These are phyloP conservation scores for Xylariaceae sp. DNA, from an alignment of 2,329 filamentous ascomycete genomes.

Conservation along the genomic window DNA sequence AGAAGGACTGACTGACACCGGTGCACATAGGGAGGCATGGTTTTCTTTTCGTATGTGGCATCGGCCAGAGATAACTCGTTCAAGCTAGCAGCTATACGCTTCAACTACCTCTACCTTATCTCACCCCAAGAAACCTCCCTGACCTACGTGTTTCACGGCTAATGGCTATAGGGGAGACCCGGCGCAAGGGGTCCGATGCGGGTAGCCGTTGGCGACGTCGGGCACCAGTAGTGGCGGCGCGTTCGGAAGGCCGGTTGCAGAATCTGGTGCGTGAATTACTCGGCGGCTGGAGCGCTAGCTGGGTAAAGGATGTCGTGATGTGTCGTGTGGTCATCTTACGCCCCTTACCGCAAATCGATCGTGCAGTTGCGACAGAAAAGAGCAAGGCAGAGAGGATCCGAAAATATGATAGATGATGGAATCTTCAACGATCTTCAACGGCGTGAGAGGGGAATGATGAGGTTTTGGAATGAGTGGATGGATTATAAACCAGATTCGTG, in stretches of 20 bases:
- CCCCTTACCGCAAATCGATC: neutral
- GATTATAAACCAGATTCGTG: too few species aligned
- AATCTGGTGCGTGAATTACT: slow-evolving; percentile 1
- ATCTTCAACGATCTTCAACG: too few species aligned
- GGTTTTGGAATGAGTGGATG: too few species aligned
- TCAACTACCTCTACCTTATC: neutral
- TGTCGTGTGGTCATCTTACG: neutral
- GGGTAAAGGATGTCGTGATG: neutral
- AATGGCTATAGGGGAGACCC: slow-evolving; percentile 9
- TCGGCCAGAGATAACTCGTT: neutral
- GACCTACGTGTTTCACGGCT: slow-evolving; percentile 9
- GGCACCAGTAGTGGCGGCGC: slow-evolving; percentile 4
- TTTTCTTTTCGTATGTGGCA: neutral
- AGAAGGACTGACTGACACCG: too few species aligned
- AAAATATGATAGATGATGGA: neutral
- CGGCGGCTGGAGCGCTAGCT: slow-evolving; percentile 2
- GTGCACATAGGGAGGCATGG: too few species aligned
- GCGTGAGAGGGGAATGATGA: too few species aligned
- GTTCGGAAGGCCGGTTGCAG: slow-evolving; percentile 6
- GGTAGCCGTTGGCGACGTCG: slow-evolving; percentile 12
- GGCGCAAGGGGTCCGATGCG: slow-evolving; percentile 12
- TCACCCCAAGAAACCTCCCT: neutral
- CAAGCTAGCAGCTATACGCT: neutral
- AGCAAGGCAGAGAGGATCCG: too few species aligned
- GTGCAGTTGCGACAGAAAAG: neutral